Conservation (phyloP, 2,329 filamentous ascomycete genomes). For the Calonectria leucothoes region DNA sequence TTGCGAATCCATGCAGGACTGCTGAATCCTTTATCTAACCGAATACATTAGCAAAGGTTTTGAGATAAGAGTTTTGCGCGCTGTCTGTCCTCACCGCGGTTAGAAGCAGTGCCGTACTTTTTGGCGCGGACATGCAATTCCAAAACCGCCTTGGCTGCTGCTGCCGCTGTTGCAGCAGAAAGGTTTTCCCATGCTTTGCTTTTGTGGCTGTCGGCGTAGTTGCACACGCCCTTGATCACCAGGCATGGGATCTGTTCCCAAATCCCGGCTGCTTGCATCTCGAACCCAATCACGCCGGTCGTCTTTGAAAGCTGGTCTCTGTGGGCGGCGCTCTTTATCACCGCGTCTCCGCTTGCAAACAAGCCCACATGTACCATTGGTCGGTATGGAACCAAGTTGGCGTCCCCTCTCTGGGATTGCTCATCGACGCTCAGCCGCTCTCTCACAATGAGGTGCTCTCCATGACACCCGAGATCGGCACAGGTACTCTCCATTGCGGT, state of each 20-base stretch:
- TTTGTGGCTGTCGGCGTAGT: constrained; percentile 44
- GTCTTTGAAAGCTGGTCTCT: constrained; percentile 47
- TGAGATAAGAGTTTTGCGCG: not conserved
- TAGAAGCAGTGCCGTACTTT: not conserved
- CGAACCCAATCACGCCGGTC: constrained; percentile 38
- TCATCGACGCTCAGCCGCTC: not conserved
- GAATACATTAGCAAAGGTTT: not conserved
- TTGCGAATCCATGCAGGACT: no score
- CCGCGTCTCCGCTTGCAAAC: constrained; percentile 50
- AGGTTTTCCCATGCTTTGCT: constrained; percentile 50
- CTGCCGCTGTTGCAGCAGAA: constrained; percentile 52
- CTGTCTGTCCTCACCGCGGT: not conserved
- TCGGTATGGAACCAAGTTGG: not conserved
- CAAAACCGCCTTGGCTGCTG: constrained; percentile 55
- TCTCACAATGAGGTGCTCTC: not conserved
- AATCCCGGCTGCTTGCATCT: constrained; percentile 48
- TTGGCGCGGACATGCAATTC: not conserved
- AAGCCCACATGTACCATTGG: constrained; percentile 48
- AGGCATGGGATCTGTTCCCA: constrained; percentile 50
- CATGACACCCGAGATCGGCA: constrained; percentile 5
- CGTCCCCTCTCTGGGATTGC: not conserved
- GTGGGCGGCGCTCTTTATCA: constrained; percentile 50
- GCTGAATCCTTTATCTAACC: not conserved
- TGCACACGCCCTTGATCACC: constrained; percentile 52
- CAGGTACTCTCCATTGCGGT: not conserved